These are phyloP conservation scores for Pseudogymnoascus sp. DNA, from an alignment of 2,329 filamentous ascomycete genomes.

Conservation along the genomic window DNA sequence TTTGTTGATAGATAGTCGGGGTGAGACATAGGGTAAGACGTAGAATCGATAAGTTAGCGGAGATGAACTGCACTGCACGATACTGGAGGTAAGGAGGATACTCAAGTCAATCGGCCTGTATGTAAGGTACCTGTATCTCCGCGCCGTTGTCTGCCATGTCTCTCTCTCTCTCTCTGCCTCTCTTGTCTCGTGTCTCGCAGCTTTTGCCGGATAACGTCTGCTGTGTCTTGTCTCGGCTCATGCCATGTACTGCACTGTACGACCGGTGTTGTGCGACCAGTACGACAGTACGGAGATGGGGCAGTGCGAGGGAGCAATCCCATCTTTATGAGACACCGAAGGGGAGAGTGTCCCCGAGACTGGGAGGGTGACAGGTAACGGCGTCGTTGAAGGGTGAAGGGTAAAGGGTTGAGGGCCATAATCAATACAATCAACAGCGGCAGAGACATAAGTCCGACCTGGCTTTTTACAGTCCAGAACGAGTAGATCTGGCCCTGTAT, in stretches of 20 bases:
- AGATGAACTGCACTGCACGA: neutral
- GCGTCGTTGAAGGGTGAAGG: neutral
- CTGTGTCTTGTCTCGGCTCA: slow-evolving; percentile 1
- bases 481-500: slow-evolving; percentile 2
- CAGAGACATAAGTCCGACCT: neutral
- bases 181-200: neutral
- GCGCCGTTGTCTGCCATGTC: neutral
- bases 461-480: neutral
- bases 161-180: neutral
- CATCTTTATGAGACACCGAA: slow-evolving; percentile 2
- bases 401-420: neutral
- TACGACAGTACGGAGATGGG: neutral
- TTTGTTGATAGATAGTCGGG: neutral
- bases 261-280: neutral
- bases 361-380: neutral
- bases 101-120: neutral
- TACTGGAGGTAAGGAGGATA: neutral
- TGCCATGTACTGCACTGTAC: slow-evolving; percentile 1
- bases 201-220: slow-evolving; percentile 8
- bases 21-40: neutral
- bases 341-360: neutral
- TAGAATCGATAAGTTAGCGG: neutral
- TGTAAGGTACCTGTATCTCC: neutral
- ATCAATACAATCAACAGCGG: neutral
- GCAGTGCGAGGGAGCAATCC: neutral